These are phyloP conservation scores for Priceomyces carsonii DNA, from an alignment of 805 yeast genomes.

Conservation along the genomic window DNA sequence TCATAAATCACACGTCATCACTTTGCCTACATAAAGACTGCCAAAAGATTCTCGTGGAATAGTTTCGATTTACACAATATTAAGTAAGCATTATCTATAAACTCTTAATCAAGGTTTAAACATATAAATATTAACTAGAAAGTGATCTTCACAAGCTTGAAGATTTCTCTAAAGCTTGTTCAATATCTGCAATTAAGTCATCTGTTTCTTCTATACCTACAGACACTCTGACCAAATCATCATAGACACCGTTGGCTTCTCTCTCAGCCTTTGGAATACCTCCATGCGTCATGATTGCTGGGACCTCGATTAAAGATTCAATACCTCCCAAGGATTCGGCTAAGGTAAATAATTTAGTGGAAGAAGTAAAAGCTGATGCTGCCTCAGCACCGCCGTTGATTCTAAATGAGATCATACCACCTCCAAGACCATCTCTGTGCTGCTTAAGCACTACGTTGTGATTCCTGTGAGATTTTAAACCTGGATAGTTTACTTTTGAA, in stretches of 20 bases:
- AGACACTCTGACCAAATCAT: conserved; percentile 77
- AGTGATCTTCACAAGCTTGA: conserved; percentile 7
- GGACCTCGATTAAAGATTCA: conserved; percentile 83
- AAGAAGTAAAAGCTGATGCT: conserved; percentile 71
- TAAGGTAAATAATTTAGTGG: conserved; percentile 75
- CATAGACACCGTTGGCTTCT: conserved; percentile 78
- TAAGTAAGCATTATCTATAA: no score
- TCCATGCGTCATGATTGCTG: conserved; percentile 90
- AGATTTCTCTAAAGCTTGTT: conserved; percentile 58
- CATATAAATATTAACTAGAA: no score
- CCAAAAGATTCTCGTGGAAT: no score
- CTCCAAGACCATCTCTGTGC: conserved; percentile 84
- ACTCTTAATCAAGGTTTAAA: no score
- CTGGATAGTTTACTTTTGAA: conserved; percentile 78
- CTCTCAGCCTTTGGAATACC: conserved; percentile 81
- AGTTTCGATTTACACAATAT: no score
- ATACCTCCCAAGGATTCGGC: conserved; percentile 93
- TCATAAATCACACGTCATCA: conserved; percentile 7
- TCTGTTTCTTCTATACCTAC: conserved; percentile 86
- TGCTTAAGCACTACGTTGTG: conserved; percentile 66
- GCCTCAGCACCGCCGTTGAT: conserved; percentile 78
- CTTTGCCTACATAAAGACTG: background rate
- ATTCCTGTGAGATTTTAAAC: conserved; percentile 64
- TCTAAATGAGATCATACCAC: conserved; percentile 90
- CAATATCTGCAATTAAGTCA: conserved; percentile 70